These are phyloP conservation scores for Pseudopithomyces chartarum DNA, from an alignment of 2,329 filamentous ascomycete species.

Conservation along the genomic window DNA sequence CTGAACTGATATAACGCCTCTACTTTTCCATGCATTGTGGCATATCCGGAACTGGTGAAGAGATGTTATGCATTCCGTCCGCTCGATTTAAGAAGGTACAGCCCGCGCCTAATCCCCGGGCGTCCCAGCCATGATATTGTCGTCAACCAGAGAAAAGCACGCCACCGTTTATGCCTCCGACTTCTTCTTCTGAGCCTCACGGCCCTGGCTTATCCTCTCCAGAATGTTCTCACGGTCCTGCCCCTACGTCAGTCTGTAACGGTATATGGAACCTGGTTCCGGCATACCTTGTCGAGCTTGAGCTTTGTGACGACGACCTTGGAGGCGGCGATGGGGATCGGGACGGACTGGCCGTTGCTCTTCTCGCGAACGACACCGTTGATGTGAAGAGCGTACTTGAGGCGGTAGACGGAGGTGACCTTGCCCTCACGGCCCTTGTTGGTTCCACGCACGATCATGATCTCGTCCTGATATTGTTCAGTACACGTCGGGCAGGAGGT, in stretches of 20 bases:
- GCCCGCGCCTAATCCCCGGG: conserved; percentile 38
- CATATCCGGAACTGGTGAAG: conserved; percentile 41
- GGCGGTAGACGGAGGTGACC: conserved; percentile 81
- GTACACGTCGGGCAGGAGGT: conserved; percentile 21
- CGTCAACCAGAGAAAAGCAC: conserved; percentile 40
- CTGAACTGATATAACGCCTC: conserved; percentile 45
- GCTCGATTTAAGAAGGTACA: conserved; percentile 40
- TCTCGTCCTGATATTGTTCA: conserved; percentile 66
- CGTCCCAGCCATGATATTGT: conserved; percentile 45
- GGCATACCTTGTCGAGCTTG: conserved; percentile 80
- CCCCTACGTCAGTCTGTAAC: conserved; percentile 13
- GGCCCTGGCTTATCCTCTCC: conserved; percentile 80
- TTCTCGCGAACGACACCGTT: conserved; percentile 98
- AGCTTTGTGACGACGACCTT: conserved; percentile 99
- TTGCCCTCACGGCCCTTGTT: conserved; percentile 99
- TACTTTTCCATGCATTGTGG: conserved; percentile 42
- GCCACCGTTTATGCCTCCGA: conserved; percentile 53
- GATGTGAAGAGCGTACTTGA: conserved; percentile 94
- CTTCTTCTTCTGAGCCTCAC: conserved; percentile 77
- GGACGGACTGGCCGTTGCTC: conserved; percentile 93
- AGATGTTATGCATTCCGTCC: conserved; percentile 47
- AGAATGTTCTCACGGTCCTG: conserved; percentile 82
- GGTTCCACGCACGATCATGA: conserved; percentile 86
- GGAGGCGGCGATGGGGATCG: conserved; percentile 91
- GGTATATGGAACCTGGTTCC: background rate